Base-by-base conservation (phyloP, 495 filamentous ascomycete genomes). In the Aspergillus cristatus region DNA sequence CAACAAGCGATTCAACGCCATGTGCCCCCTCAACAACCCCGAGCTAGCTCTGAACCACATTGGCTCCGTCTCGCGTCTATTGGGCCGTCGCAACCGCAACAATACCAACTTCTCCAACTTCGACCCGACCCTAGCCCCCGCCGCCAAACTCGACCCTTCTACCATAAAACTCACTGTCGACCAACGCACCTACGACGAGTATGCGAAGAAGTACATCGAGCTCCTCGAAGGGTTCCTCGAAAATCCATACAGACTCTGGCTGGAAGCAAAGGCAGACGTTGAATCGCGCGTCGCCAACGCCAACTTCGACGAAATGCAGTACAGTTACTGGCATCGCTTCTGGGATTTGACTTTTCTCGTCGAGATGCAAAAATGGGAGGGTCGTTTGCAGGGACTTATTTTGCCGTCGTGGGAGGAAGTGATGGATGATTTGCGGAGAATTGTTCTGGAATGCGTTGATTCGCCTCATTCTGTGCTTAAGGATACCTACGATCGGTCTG, bases 281-380 rank as follows among this genome's bases (percentile, higher is more conserved):
- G 40, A 47, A 11, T 22, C 7, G 1, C 14, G 16, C 3, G 30
- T 42, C 10, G 13, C 24, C 5, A 34, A 33, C n/a, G 24, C 28
- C 17, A 18, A 16, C 11, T 14, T 46, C 17, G 18, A 16, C 1
- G 25, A 45, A 8, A 18, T 37, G 34, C 38, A 52, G 3, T 46
- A 43, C 14, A 18, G 22, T 1, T 38, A 52, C 33, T 59, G 50
- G 52, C 35, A 38, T 10, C 8, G 32, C 17, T 63, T 51, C 45
- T 63, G 47, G 48, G 12, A 43, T 3, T 10, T 12, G 1, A 10
- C 16, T 1, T 62, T 55, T 28, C 32, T 45, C 14, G 8, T 1
- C n/a, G 40, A 47, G 28, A 61, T 54, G 55, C 11, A 26, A 1
- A 45, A 52, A 37, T 57, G 57, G 57, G 49, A 60, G 33, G 11